These are phyloP conservation scores for Fusarium redolens DNA, from an alignment of 2,329 filamentous ascomycete genomes.

Conservation along the genomic window DNA sequence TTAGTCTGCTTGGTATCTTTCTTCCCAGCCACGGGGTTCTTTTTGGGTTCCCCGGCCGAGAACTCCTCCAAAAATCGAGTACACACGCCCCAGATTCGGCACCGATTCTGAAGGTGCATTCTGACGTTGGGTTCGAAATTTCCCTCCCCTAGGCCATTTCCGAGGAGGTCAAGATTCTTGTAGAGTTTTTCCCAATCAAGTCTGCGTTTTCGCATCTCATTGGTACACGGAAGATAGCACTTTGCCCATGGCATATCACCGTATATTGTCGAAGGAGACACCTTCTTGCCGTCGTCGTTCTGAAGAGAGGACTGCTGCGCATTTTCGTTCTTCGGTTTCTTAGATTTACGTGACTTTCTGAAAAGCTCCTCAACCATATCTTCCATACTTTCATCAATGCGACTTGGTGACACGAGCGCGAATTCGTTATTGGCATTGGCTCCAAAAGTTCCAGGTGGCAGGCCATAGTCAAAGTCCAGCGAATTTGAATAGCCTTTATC, in stretches of 20 bases:
- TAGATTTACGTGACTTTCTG: neutral
- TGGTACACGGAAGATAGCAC: accelerated
- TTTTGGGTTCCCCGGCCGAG: neutral
- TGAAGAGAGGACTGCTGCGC: neutral
- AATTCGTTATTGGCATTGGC: neutral
- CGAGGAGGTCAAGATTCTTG: neutral
- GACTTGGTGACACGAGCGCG: neutral
- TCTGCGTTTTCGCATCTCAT: accelerated
- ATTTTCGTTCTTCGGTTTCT: accelerated
- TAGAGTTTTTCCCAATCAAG: neutral
- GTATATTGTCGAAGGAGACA: neutral
- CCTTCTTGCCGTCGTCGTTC: neutral
- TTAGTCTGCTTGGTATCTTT: neutral
- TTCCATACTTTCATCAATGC: neutral
- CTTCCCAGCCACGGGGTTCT: too few relatives aligned
- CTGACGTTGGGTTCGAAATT: neutral
- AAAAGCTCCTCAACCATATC: neutral
- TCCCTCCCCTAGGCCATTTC: neutral
- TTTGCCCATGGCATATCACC: neutral
- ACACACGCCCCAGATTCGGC: neutral
- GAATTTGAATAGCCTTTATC: too few relatives aligned
- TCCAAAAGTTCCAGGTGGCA: too few relatives aligned
- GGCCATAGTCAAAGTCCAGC: neutral
- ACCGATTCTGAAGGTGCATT: neutral
- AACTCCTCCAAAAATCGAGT: neutral